phyloP scores from a whole-genome alignment of 129 eudicot genomes.

The Escallonia rubra region DNA sequence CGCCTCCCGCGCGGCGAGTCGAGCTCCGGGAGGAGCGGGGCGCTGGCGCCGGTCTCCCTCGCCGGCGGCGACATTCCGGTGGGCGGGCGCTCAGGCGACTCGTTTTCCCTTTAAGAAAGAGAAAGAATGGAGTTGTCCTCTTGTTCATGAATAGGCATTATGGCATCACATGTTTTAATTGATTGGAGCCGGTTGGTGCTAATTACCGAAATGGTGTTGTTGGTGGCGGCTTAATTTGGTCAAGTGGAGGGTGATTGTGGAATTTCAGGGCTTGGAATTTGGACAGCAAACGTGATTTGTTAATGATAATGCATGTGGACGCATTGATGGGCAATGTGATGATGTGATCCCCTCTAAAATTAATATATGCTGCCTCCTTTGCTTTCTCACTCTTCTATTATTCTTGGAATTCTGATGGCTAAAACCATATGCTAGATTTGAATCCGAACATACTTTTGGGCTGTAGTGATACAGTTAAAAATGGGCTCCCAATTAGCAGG shows the following conservation, averaged over 20 bases:
- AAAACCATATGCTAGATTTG: too few species aligned
- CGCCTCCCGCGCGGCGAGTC: slow-evolving; percentile 21
- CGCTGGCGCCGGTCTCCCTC: slow-evolving; percentile 19
- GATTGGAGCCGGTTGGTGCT: background rate
- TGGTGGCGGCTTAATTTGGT: background rate
- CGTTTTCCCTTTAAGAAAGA: too few species aligned
- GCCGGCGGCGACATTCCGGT: slow-evolving; percentile 37
- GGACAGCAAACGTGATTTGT: background rate
- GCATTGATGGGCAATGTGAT: background rate
- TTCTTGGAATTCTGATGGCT: too few species aligned
- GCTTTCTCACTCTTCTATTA: too few species aligned
- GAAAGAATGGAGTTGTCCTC: background rate
- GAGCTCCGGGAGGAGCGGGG: slow-evolving; percentile 49
- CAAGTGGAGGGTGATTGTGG: too few species aligned
- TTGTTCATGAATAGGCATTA: slow-evolving; percentile 1
- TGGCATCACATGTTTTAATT: background rate
- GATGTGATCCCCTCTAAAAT: too few species aligned
- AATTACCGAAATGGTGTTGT: slow-evolving; percentile 1
- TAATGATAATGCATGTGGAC: background rate
- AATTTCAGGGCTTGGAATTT: background rate
- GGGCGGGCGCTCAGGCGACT: too few species aligned
- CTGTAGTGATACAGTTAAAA: too few species aligned
- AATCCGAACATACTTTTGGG: too few species aligned
- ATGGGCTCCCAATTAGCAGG: too few species aligned
- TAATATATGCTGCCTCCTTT: too few species aligned